Evolutionary conservation across 2,329 filamentous ascomycete genomes (phyloP), one percentile per base, ranked within the genome.

Genomic region (Aureobasidium sp.): DNA sequence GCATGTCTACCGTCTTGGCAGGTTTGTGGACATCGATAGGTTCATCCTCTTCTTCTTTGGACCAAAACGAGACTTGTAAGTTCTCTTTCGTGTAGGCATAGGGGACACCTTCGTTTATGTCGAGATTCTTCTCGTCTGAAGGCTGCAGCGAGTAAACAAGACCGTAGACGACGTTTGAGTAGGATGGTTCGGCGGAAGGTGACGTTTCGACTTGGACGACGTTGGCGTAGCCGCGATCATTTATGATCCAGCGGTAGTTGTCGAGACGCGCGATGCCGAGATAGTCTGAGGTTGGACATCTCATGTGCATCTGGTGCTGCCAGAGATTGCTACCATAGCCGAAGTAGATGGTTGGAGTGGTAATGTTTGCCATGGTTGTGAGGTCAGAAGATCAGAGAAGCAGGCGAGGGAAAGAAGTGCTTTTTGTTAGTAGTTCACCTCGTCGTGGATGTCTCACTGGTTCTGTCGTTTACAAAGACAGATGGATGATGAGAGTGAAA

Each of bases 151-250:
- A 66, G 62, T 84, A 85, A 16, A 83, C 66, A 2, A 83, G 64
- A 3, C 80, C 80, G 65, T 78, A 81, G 30, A 83, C 76, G 51
- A 77, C 74, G 24, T 69, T 60, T 3, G 57, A 58, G 16, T 59
- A 64, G 41, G 30, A 37, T 22, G 55, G 35, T 10, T 40, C 19
- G 19, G 38, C 37, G 17, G 38, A 45, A 2, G 27, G 12, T 27
- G 27, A 19, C 2, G 63, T 56, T n/a, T 61, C 24, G 8, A 62
- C 38, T 47, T 66, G 63, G 22, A 81, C 75, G n/a, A 88, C 71
- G 62, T 87, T 88, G 34, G 85, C 85, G 63, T 83, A 86, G 12
- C 83, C 83, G 1, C 83, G 75, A 40, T 71, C 66, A 62, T 82
- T 84, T 70, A 88, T 86, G 50, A 85, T 73, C 82, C 83, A 88